A percentile compares a stretch with the other conserved stretches of the same genome.
These are phyloP conservation scores for Petunia axillaris DNA, from an alignment of 257 asterid genomes.

Conservation along the genomic window DNA sequence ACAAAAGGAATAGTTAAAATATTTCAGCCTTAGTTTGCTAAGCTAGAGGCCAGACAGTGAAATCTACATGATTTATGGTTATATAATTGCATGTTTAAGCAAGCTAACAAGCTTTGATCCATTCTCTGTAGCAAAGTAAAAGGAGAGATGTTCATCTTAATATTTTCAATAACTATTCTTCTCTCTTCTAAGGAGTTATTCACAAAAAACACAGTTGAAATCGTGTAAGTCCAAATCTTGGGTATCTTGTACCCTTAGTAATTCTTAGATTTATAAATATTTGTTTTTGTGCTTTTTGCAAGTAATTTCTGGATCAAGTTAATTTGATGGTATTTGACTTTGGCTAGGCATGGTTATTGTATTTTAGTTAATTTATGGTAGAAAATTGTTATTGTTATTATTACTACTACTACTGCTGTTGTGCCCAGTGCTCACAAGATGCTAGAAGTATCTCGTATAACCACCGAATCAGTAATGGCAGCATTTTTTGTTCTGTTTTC, in stretches of 20 bases:
- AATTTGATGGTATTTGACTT: conserved; percentile 14
- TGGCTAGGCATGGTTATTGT: background rate
- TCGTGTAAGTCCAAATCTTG: background rate
- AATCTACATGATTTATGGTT: background rate
- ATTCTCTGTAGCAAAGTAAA: background rate
- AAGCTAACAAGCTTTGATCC: background rate
- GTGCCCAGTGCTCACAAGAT: background rate
- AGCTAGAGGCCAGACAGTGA: conserved; percentile 6
- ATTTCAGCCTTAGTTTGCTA: background rate
- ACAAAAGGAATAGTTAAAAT: background rate
- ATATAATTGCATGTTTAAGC: background rate
- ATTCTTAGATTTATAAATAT: background rate
- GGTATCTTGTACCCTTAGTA: background rate
- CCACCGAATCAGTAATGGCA: background rate
- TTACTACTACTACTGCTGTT: too few relatives aligned
- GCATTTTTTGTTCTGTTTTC: conserved; percentile 10
- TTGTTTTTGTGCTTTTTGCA: background rate
- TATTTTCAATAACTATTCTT: background rate
- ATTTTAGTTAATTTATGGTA: background rate
- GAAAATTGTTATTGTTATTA: too few relatives aligned
- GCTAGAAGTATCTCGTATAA: conserved; percentile 3
- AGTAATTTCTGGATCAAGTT: background rate
- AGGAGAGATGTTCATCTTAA: conserved; percentile 13
- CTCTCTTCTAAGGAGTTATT: background rate
- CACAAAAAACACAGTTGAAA: background rate